These are phyloP conservation scores for Plantago coronopus DNA, from an alignment of 305 asterid species.

Conservation along the genomic window DNA sequence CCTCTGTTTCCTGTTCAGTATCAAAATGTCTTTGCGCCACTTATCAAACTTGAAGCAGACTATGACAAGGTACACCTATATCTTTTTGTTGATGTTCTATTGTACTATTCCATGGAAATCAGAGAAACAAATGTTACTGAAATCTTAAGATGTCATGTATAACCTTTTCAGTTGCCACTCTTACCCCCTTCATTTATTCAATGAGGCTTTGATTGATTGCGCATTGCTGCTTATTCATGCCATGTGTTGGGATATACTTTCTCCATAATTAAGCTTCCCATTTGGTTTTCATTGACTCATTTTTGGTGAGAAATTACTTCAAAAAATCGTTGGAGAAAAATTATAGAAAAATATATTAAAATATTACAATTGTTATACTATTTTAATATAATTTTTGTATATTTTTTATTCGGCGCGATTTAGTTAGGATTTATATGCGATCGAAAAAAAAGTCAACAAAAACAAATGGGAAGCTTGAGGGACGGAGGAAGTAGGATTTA, in stretches of 20 bases:
- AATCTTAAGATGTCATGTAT: background rate
- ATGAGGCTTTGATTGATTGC: background rate
- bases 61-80: constrained; percentile 77
- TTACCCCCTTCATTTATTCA: background rate
- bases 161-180: background rate
- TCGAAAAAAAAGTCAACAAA: too few relatives aligned
- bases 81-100: background rate
- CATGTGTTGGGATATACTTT: background rate
- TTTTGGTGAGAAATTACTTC: too few relatives aligned
- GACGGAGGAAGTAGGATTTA: too few relatives aligned
- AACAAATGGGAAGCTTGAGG: too few relatives aligned
- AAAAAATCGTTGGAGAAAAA: too few relatives aligned
- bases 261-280: too few relatives aligned
- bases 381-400: too few relatives aligned
- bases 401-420: too few relatives aligned
- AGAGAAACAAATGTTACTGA: background rate
- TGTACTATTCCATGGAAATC: constrained; percentile 8
- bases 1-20: constrained; percentile 52
- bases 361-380: too few relatives aligned
- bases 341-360: too few relatives aligned
- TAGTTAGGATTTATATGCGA: too few relatives aligned
- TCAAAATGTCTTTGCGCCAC: constrained; percentile 97
- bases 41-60: constrained; percentile 98
- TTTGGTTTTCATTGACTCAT: too few relatives aligned
- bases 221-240: background rate